Percentiles rank a stretch among this genome's conserved stretches.
Evolutionary conservation across 805 yeast genomes (phyloP).

Genomic region (Metschnikowia gelsemii): DNA sequence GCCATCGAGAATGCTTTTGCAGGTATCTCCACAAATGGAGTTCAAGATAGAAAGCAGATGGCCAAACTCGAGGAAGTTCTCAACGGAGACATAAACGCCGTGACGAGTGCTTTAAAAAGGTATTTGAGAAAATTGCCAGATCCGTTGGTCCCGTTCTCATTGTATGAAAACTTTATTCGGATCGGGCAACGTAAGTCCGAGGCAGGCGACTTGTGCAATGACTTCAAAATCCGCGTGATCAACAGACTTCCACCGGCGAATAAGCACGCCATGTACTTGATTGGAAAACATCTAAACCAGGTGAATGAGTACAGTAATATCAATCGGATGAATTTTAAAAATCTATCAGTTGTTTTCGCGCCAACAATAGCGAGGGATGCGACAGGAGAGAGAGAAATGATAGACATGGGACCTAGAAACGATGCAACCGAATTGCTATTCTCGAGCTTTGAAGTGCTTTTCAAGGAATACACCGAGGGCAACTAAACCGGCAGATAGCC

Average conservation of each 20-base stretch:
- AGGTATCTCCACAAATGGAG: slow-evolving; percentile 26
- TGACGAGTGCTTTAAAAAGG: slow-evolving; percentile 82
- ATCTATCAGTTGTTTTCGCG: slow-evolving; percentile 89
- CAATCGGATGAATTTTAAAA: slow-evolving; percentile 81
- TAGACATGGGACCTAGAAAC: slow-evolving; percentile 80
- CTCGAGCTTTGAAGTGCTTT: slow-evolving; percentile 44
- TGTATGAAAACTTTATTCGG: slow-evolving; percentile 65
- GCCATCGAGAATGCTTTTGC: slow-evolving; percentile 44
- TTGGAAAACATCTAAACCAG: slow-evolving; percentile 63
- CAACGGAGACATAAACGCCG: slow-evolving; percentile 76
- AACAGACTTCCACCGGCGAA: slow-evolving; percentile 66
- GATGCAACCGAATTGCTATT: slow-evolving; percentile 73
- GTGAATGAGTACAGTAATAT: slow-evolving; percentile 52
- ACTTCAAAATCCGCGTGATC: slow-evolving; percentile 46
- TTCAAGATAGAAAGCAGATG: slow-evolving; percentile 35
- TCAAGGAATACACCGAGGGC: slow-evolving; percentile 23
- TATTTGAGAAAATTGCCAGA: slow-evolving; percentile 81
- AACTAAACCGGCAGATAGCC: background rate
- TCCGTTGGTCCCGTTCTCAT: slow-evolving; percentile 72
- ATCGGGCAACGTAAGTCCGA: slow-evolving; percentile 32
- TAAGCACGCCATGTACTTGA: slow-evolving; percentile 49
- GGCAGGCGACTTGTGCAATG: slow-evolving; percentile 31
- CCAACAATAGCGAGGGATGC: slow-evolving; percentile 84
- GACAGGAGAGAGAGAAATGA: slow-evolving; percentile 76
- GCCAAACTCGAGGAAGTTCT: slow-evolving; percentile 36